A percentile compares a stretch with the other conserved stretches of the same genome.
Evolutionary conservation across 805 yeast genomes (phyloP).

Genomic region (Sungouiella thailandica): DNA sequence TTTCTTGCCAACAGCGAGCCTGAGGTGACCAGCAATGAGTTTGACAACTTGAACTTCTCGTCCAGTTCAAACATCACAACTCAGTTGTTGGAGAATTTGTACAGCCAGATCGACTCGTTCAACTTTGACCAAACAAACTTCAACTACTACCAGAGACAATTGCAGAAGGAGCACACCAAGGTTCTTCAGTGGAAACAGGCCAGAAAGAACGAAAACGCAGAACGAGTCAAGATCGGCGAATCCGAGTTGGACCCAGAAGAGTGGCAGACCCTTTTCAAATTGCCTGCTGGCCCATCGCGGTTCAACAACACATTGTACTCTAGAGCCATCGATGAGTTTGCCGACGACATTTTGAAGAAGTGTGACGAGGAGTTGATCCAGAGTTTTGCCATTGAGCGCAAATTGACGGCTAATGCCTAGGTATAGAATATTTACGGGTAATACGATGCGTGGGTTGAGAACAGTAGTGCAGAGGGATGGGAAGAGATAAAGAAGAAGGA

Average conservation of each 20-base stretch:
- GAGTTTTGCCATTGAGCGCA: slow-evolving; percentile 54
- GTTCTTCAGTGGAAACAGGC: slow-evolving; percentile 71
- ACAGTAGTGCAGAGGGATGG: no score
- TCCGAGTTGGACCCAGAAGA: slow-evolving; percentile 52
- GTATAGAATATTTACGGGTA: no score
- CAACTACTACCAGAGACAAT: slow-evolving; percentile 76
- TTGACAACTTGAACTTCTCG: slow-evolving; percentile 37
- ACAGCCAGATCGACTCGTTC: slow-evolving; percentile 67
- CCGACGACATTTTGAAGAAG: slow-evolving; percentile 65
- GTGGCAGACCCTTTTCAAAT: slow-evolving; percentile 61
- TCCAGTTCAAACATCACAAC: slow-evolving; percentile 41
- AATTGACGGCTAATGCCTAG: slow-evolving; percentile 29
- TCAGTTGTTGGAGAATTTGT: slow-evolving; percentile 54
- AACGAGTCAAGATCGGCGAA: slow-evolving; percentile 54
- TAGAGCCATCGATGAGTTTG: slow-evolving; percentile 64
- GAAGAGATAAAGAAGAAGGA: no score
- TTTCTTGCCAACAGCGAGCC: slow-evolving; percentile 34
- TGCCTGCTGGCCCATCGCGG: slow-evolving; percentile 72
- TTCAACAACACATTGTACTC: slow-evolving; percentile 65
- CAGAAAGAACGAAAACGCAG: slow-evolving; percentile 60
- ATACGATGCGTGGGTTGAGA: no score
- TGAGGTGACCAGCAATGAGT: slow-evolving; percentile 19
- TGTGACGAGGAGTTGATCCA: slow-evolving; percentile 64
- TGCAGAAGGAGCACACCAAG: slow-evolving; percentile 64
- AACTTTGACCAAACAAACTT: slow-evolving; percentile 75